These are phyloP conservation scores for Fereydounia khargensis DNA, from an alignment of 1,284 basidiomycete species.

Conservation along the genomic window DNA sequence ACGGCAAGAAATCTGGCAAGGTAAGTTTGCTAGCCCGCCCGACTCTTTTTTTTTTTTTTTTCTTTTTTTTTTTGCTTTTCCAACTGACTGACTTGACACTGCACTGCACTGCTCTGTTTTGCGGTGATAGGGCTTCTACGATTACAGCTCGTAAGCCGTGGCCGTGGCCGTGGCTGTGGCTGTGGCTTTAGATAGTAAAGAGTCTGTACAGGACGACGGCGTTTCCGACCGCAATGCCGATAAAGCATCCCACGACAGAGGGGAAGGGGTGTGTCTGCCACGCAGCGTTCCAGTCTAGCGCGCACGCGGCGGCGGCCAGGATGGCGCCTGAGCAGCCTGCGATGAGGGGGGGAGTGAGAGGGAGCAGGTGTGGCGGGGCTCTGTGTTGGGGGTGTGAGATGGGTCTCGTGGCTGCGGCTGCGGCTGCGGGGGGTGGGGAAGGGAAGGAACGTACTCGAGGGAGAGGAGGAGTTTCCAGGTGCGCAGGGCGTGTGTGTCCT, in stretches of 20 bases:
- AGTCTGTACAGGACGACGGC: no score
- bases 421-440: no score
- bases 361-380: slow-evolving; percentile 9
- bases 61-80: no score
- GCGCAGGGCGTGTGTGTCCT: no score
- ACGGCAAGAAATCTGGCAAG: slow-evolving; percentile 73
- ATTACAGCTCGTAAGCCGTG: no score
- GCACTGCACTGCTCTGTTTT: background rate
- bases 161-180: no score
- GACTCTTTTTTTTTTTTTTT: background rate
- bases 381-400: no score
- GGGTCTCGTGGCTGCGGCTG: no score
- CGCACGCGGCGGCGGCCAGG: slow-evolving; percentile 1
- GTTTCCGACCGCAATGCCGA: slow-evolving; percentile 4
- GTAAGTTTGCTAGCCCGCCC: slow-evolving; percentile 17
- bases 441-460: no score
- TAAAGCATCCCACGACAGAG: slow-evolving; percentile 4
- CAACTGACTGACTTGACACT: background rate
- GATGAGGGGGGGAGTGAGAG: slow-evolving; percentile 17
- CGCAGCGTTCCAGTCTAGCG: slow-evolving; percentile 11
- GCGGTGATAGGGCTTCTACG: slow-evolving; percentile 46
- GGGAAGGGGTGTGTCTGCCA: slow-evolving; percentile 33
- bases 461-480: no score
- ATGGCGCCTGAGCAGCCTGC: background rate
- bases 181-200: no score